phyloP scores from a whole-genome alignment of 768 basidiomycete genomes.

The Paxillus ammoniavirescens region DNA sequence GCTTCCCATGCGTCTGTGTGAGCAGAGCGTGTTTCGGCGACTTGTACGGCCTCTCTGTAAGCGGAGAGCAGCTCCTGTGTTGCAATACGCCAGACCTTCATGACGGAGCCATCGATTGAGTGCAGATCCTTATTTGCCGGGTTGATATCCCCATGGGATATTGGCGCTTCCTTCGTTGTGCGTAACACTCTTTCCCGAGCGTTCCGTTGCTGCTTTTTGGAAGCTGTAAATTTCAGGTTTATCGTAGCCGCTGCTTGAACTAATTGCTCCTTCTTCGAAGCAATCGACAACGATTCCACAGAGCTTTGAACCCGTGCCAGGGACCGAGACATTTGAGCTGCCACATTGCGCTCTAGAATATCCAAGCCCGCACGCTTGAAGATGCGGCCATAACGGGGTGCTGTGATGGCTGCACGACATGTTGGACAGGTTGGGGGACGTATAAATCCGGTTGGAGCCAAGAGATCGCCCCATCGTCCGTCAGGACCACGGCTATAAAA shows the following conservation, averaged over 20 bases:
- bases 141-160: conserved; percentile 27
- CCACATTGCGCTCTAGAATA: conserved; percentile 63
- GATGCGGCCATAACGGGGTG: conserved; percentile 58
- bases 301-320: conserved; percentile 32
- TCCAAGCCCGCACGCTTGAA: conserved; percentile 64
- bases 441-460: conserved; percentile 38
- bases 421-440: conserved; percentile 58
- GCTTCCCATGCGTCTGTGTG: conserved; percentile 63
- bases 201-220: conserved; percentile 8
- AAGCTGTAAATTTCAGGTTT: conserved; percentile 13
- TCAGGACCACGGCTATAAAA: conserved; percentile 42
- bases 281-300: conserved; percentile 30
- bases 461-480: conserved; percentile 44
- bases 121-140: conserved; percentile 24
- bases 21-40: conserved; percentile 50
- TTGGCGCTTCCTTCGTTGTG: conserved; percentile 17
- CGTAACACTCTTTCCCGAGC: conserved; percentile 15
- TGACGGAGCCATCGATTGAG: conserved; percentile 31
- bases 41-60: conserved; percentile 39
- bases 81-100: conserved; percentile 38
- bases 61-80: conserved; percentile 35
- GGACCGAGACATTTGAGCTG: conserved; percentile 45
- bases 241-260: conserved; percentile 8
- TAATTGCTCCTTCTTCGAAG: conserved; percentile 16
- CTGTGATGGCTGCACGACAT: conserved; percentile 56